Evolutionary conservation across 768 basidiomycete genomes (phyloP), one percentile per base, ranked within the genome.

Genomic region (Krasilnikovozyma curviuscula): DNA sequence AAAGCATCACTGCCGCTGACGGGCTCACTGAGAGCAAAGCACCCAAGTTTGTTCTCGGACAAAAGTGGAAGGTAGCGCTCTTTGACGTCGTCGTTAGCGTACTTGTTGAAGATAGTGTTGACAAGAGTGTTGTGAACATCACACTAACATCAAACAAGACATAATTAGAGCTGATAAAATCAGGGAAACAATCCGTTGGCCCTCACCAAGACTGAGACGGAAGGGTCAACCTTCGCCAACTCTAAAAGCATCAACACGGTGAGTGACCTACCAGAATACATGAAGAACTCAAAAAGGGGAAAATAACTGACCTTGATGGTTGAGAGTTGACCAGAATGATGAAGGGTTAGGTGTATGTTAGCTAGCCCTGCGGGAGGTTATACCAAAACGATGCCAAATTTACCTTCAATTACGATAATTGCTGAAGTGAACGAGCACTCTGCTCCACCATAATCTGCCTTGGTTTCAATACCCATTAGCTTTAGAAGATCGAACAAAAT

Each of bases 401-500:
- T 12, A 62, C 61, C 61, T 58, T 98, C 93, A 38, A 98, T 88
- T 19, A 79, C 83, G 56, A 98, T 86, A 57, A 98, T 84, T 18
- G 93, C 89, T 1, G 84, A 78, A 0, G 81, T 93, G 66, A 98
- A 98, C 2, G 84, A 85, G 27, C 75, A 79, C 58, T 81, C 89
- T 4, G 89, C 72, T 30, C 93, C 93, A 3, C 81, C 83, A 50
- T 82, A 73, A 21, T 79, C 83, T 16, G 73, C 72, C 40, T 72
- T 73, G 7, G 85, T 95, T 67, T 97, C 93, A 49, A 98, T 91
- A 31, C 84, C 91, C 93, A 98, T 98, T 40, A 97, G 74, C 86
- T 93, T 49, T 39, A 30, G 49, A 46, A 1, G 8, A 12, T 21
- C 39, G 39, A 21, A 40, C 34, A 33, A 25, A 27, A 37, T 18